These are phyloP conservation scores for Cokeromyces recurvatus DNA, from an alignment of 371 early-diverging fungal species.

Conservation along the genomic window DNA sequence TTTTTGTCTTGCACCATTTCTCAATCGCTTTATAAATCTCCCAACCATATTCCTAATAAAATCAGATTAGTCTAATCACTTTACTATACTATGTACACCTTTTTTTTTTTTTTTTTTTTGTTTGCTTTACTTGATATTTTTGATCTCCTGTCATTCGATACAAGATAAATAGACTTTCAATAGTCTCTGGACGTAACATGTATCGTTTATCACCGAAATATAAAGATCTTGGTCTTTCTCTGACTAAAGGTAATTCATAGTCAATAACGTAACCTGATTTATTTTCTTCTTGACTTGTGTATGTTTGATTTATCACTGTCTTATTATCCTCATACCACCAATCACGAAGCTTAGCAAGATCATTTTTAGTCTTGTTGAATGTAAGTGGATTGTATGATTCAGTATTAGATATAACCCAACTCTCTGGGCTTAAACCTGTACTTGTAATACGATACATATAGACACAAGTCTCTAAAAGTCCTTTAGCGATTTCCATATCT, in stretches of 20 bases:
- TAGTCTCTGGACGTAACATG: conserved; percentile 53
- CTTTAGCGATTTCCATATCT: conserved; percentile 36
- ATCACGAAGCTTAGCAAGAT: conserved; percentile 13
- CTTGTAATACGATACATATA: conserved; percentile 45
- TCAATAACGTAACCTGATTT: conserved; percentile 6
- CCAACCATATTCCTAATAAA: conserved; percentile 61
- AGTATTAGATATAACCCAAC: conserved; percentile 20
- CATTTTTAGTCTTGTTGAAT: conserved; percentile 18
- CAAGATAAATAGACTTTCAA: conserved; percentile 73
- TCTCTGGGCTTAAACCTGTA: conserved; percentile 59
- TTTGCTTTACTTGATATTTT: conserved; percentile 56
- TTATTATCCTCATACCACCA: conserved; percentile 29
- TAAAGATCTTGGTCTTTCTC: conserved; percentile 9
- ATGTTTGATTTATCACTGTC: neutral
- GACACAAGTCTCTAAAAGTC: conserved; percentile 54
- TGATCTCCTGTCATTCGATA: conserved; percentile 72
- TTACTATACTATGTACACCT: too few relatives aligned
- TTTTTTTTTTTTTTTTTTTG: too few relatives aligned
- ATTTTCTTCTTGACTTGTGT: neutral
- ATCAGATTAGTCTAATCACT: too few relatives aligned
- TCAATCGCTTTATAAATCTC: conserved; percentile 68
- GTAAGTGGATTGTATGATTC: conserved; percentile 25
- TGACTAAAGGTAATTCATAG: conserved; percentile 7
- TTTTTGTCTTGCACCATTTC: conserved; percentile 50
- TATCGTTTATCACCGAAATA: conserved; percentile 15